Evolutionary conservation across 208 protist genomes (phyloP), one percentile per base, ranked within the genome.

Genomic region (Wallacemonas collosoma): DNA sequence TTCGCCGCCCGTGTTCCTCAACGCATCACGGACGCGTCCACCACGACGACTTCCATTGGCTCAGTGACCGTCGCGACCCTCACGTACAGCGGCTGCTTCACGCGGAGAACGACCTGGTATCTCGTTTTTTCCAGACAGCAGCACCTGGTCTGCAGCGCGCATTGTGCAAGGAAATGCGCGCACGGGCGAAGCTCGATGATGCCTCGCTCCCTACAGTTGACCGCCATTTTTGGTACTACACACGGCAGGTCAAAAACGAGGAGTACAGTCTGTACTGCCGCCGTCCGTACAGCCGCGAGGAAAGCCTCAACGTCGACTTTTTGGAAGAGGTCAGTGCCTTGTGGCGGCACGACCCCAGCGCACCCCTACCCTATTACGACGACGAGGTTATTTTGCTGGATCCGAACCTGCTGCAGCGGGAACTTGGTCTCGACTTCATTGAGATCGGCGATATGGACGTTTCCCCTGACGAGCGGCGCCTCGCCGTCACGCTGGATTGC

Each of bases 331-430:
- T 83, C 17, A 45, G 62, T 6, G 71, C 17, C 11, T 54, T 91
- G 9, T 88, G 77, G 75, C 55, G 15, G 12, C 17, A 36, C 1
- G 68, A 89, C 63, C 79, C 77, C 1, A 44, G 61, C 41, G 83
- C 82, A 3, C 36, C 73, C 15, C 75, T 94, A 8, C 89, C 89
- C 2, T 17, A 14, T 35, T 90, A 80, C 66, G 80, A 81, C 8
- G 89, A 92, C 64, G 89, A 94, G 72, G 68, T 79, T 12, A 75
- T 90, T 41, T 82, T 89, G 51, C 74, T 94, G 14, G 89, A 94
- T 75, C 50, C 87, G 36, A 94, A 94, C 68, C 68, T 88, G 11
- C 72, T 94, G 8, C 61, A 77, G 53, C 50, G 77, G 40, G 84
- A 94, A 61, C 76, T 87, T n/a, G 44, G 73, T 2, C 63, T 90